Evolutionary conservation across 2,329 filamentous ascomycete genomes (phyloP), one percentile per base, ranked within the genome.

Genomic region (Amauroascus niger): DNA sequence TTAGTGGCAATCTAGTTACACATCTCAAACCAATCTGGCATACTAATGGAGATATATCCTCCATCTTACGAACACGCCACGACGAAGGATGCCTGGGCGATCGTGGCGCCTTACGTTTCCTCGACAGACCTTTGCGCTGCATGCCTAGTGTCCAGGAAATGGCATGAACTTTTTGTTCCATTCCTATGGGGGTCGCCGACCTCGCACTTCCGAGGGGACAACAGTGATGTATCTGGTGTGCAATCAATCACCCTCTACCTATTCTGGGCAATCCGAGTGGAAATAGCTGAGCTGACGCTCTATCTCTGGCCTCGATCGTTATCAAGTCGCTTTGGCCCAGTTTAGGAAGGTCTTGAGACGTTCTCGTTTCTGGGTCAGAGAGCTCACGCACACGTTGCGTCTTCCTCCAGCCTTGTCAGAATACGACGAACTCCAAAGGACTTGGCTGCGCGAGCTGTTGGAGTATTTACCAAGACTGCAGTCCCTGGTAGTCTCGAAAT

Each of bases 111-210:
- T 14, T 82, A 81, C 58, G 73, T 82, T 4, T 71, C 73, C 1
- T 80, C 79, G 2, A 70, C 72, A 28, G 77, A 80, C 55, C 71
- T 83, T 4, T 81, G 77, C 58, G 72, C 78, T 22, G 75, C 74
- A 6, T 75, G 76, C 4, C 65, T 81, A 26, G 79, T 82, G 7
- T 80, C 75, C 60, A 74, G 68, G 52, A 68, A 71, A 69, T 82
- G 80, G 79, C 77, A 82, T 60, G 61, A 67, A 26, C 74, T 77
- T n/a, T 82, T 82, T 59, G 72, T 76, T 50, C 78, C 78, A 1
- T 75, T 78, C 57, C 71, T 83, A 1, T 83, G 80, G 80, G 80
- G 80, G 14, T 77, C 79, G 60, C 80, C 80, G 18, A 79, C 80
- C 0, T 81, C 79, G 7, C 79, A 83, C 64, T 83, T 83, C 62